These are phyloP conservation scores for Sorghum bicolor DNA, from an alignment of 176 grass and related monocot genomes.

Conservation along the genomic window Sorghum_bicolor_NCBIv3 NC_012879.2:9983001-9983500, in stretches of 20 bases:
- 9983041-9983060: background rate
- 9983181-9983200: constrained; percentile 10
- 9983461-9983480: constrained; percentile 17
- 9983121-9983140: background rate
- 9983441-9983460: background rate
- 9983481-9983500: constrained; percentile 24
- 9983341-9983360: constrained; percentile 11
- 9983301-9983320: constrained; percentile 18
- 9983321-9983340: background rate
- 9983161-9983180: background rate
- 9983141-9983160: constrained; percentile 13
- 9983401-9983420: background rate
- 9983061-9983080: background rate
- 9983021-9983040: background rate
- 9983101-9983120: background rate
- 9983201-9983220: constrained; percentile 7
- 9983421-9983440: constrained; percentile 21
- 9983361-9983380: constrained; percentile 11
- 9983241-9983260: background rate
- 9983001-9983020: constrained; percentile 24
- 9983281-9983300: constrained; percentile 7
- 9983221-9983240: background rate
- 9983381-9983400: background rate
- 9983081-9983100: background rate
- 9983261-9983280: constrained; percentile 6